These are phyloP conservation scores for Diplodia scrobiculata DNA, from an alignment of 2,329 filamentous ascomycete species.

Conservation along the genomic window DNA sequence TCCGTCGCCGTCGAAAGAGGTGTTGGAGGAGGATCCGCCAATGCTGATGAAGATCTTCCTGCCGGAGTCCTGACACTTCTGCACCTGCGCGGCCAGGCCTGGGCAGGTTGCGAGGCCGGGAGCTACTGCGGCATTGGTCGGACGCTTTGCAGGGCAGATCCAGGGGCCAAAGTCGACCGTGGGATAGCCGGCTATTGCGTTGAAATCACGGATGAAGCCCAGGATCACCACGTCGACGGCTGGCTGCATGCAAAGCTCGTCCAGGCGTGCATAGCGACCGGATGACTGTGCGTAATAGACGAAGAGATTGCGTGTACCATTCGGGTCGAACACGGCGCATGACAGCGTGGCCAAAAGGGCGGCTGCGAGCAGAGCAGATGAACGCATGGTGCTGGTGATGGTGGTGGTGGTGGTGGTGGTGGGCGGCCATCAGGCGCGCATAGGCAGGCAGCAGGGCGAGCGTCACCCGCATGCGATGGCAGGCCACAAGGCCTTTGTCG, in stretches of 20 bases:
- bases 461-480: neutral
- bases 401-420: too few relatives aligned
- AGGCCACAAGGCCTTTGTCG: constrained; percentile 6
- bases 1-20: constrained; percentile 6
- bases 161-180: constrained; percentile 19
- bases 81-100: neutral
- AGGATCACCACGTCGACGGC: constrained; percentile 20
- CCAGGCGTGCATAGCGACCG: constrained; percentile 6
- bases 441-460: neutral
- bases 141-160: constrained; percentile 3
- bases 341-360: neutral
- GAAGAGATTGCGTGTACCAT: constrained; percentile 9
- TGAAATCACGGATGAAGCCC: constrained; percentile 26
- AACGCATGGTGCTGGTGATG: neutral
- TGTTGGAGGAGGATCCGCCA: constrained; percentile 19
- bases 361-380: neutral
- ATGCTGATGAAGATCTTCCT: constrained; percentile 24
- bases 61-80: neutral
- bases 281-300: constrained; percentile 24
- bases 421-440: neutral
- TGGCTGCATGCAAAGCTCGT: neutral
- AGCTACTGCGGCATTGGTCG: neutral
- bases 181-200: constrained; percentile 6
- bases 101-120: constrained; percentile 17
- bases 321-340: neutral